Evolutionary conservation across 164 flowering plant species (phyloP), one percentile per base, ranked within the genome.

Genomic region (Nymphaea colorata): DNA sequence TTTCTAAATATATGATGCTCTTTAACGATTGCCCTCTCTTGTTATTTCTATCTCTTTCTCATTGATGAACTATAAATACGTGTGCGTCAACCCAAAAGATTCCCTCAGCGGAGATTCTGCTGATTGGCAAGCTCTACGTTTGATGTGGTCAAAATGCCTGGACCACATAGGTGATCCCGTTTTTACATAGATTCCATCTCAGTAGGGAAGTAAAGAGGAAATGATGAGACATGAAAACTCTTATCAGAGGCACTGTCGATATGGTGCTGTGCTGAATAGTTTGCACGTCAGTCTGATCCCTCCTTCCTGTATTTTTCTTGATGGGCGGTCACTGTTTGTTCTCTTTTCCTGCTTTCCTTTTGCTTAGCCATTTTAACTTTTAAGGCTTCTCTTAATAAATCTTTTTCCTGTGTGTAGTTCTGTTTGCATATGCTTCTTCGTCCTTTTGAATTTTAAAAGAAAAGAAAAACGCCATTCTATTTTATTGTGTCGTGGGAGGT

Each of bases 201-300:
- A 6, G 53, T 25, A 16, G 14, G 66, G 57, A 41, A 63, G 70
- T 61, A 66, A 71, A 70, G 69, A 73, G 82, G 79, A 74, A 76
- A 59, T 67, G 75, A 64, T 64, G 75, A 42, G 47, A 67, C 4
- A 51, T 44, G 7, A 11, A 44, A 43, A 59, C 6, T 60, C 59
- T 18, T 51, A 65, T 64, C 75, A 67, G 71, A 72, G 65, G 64
- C 65, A 43, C 53, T 7, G 44, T n/a, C 41, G 0, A 55, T 61
- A 41, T 53, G 16, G 42, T 63, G 77, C 79, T 66, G 62, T 70
- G 75, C 70, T 77, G 71, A 68, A 72, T 69, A 51, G 53, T 78
- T 77, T 70, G 80, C 79, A 75, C 74, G 80, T 75, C 80, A 80
- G 79, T 77, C 80, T 80, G 80, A 77, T 77, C 74, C 80, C 76